Evolutionary conservation across 1,284 basidiomycete species (phyloP).

Genomic region (Butyriboletus appendiculatus): DNA sequence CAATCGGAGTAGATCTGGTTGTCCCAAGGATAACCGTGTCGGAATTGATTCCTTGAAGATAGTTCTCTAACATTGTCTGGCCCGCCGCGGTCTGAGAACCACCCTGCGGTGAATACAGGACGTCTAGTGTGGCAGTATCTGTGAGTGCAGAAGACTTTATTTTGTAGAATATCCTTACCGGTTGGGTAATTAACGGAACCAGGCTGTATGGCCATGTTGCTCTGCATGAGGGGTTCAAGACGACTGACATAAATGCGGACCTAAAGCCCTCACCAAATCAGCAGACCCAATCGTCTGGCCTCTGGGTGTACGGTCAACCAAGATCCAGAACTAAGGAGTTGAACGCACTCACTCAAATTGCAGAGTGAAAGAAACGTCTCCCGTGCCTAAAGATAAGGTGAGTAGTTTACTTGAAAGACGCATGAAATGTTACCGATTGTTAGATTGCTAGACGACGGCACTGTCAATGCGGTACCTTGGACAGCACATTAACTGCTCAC

Average conservation of each 20-base stretch:
- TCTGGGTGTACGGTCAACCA: slow-evolving; percentile 31
- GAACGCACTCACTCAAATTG: slow-evolving; percentile 51
- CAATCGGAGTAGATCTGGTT: slow-evolving; percentile 59
- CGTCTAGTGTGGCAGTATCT: slow-evolving; percentile 39
- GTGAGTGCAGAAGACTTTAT: neutral
- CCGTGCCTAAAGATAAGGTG: slow-evolving; percentile 43
- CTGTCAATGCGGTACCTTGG: neutral
- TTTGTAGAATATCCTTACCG: slow-evolving; percentile 34
- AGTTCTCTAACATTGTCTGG: slow-evolving; percentile 65
- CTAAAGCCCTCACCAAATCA: slow-evolving; percentile 46
- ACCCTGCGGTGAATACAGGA: slow-evolving; percentile 67
- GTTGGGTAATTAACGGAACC: slow-evolving; percentile 56
- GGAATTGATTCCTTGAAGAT: slow-evolving; percentile 65
- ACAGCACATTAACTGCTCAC: slow-evolving; percentile 33
- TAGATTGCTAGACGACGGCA: slow-evolving; percentile 51
- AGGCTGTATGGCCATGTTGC: slow-evolving; percentile 54
- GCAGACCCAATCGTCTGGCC: slow-evolving; percentile 60
- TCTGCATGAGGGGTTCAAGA: slow-evolving; percentile 36
- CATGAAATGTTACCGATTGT: slow-evolving; percentile 53
- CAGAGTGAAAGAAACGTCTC: slow-evolving; percentile 65
- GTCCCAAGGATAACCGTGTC: slow-evolving; percentile 62
- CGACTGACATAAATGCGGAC: slow-evolving; percentile 18
- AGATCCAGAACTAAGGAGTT: neutral
- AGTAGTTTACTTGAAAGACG: neutral
- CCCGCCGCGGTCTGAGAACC: slow-evolving; percentile 53